phyloP scores from a whole-genome alignment of 2,329 filamentous ascomycete genomes.

The Fusarium siculi region DNA sequence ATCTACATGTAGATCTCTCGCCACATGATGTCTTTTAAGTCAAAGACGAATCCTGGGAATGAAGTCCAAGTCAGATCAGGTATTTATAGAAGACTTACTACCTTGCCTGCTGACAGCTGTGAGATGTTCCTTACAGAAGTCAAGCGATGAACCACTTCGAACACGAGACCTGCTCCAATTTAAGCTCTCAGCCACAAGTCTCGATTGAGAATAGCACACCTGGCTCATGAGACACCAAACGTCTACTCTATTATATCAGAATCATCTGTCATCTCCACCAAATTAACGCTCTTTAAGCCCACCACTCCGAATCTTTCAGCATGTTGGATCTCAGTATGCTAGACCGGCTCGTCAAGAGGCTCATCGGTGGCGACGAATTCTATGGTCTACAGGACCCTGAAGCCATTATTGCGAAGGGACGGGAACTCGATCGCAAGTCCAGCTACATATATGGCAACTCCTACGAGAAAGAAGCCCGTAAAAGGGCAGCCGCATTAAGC shows the following conservation, averaged over 20 bases:
- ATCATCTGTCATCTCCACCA: background rate
- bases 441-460: background rate
- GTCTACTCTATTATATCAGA: accelerated
- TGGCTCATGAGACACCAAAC: accelerated
- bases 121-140: no score
- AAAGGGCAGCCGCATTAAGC: accelerated
- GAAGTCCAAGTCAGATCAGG: background rate
- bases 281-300: no score
- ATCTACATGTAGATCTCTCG: background rate
- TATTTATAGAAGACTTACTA: background rate
- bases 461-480: background rate
- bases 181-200: background rate
- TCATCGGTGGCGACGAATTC: background rate
- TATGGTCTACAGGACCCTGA: background rate
- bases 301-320: background rate
- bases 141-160: no score
- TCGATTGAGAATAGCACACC: accelerated
- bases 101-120: accelerated
- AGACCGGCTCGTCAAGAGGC: background rate
- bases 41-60: background rate
- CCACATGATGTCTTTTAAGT: background rate
- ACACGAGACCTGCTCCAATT: accelerated
- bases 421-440: background rate
- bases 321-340: background rate
- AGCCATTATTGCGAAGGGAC: background rate